These are phyloP conservation scores for Eucalyptus pauciflora DNA, from an alignment of 345 rosid genomes.

Conservation along the genomic window DNA sequence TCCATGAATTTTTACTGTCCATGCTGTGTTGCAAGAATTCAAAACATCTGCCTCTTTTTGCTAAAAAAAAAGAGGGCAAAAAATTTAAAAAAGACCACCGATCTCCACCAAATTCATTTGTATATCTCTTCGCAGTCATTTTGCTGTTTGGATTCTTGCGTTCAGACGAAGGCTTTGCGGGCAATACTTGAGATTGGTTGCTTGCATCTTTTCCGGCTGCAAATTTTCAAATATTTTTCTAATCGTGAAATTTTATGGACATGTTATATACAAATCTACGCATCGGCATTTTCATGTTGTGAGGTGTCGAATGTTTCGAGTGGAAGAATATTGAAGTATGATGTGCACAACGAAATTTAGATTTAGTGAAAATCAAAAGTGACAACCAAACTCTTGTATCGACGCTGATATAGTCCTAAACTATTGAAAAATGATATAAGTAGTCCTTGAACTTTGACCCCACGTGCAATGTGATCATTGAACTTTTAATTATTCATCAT, in stretches of 20 bases:
- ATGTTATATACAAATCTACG: neutral
- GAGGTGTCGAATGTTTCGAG: neutral
- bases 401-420: neutral
- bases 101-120: neutral
- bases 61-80: neutral
- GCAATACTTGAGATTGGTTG: neutral
- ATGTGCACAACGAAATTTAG: neutral
- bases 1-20: neutral
- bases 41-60: constrained; percentile 1
- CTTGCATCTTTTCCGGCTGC: neutral
- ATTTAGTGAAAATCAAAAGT: neutral
- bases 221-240: neutral
- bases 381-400: neutral
- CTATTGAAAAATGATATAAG: neutral
- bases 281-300: neutral
- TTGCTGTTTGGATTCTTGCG: neutral
- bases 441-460: neutral
- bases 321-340: neutral
- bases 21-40: neutral
- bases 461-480: too few species aligned
- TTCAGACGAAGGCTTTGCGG: neutral
- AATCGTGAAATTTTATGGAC: neutral
- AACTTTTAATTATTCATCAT: too few species aligned
- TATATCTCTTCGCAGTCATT: neutral
- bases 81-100: neutral